A percentile compares a stretch with the other conserved stretches of the same genome.
These are phyloP conservation scores for Lobosporangium transversale DNA, from an alignment of 192 early-diverging fungal genomes.

Conservation along the genomic window DNA sequence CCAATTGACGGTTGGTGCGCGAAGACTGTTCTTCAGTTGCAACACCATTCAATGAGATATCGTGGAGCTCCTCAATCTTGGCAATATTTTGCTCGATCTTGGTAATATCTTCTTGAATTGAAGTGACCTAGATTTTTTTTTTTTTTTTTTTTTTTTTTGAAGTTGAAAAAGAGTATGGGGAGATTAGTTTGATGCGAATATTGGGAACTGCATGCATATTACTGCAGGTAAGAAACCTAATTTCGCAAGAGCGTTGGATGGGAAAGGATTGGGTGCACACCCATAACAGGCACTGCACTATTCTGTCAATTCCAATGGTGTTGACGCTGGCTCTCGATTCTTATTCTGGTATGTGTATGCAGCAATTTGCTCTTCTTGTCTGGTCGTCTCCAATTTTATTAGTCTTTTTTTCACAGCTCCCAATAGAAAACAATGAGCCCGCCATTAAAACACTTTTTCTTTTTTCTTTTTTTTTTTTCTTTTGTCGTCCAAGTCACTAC, in stretches of 20 bases:
- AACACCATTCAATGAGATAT: conserved; percentile 48
- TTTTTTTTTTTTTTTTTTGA: too few species aligned
- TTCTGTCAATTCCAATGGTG: too few species aligned
- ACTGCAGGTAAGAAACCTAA: too few species aligned
- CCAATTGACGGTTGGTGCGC: conserved; percentile 47
- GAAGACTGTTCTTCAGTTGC: conserved; percentile 42
- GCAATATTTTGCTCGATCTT: conserved; percentile 49
- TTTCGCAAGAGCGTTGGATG: too few species aligned
- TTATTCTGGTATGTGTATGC: background rate
- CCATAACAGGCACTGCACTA: too few species aligned
- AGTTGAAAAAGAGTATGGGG: too few species aligned
- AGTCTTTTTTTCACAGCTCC: conserved; percentile 13
- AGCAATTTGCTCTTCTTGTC: conserved; percentile 11
- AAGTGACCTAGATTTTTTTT: conserved; percentile 41
- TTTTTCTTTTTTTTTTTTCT: conserved; percentile 4
- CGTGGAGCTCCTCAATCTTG: conserved; percentile 53
- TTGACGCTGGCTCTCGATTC: conserved; percentile 9
- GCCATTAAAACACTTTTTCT: conserved; percentile 15
- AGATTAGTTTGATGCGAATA: too few species aligned
- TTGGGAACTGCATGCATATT: too few species aligned
- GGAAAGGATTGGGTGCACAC: too few species aligned
- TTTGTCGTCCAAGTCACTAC: background rate
- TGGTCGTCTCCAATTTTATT: conserved; percentile 12
- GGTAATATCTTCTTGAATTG: conserved; percentile 50
- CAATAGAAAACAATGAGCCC: conserved; percentile 13